phyloP scores from a whole-genome alignment of 148 eudicot genomes.

The Arctostaphylos glauca region DNA sequence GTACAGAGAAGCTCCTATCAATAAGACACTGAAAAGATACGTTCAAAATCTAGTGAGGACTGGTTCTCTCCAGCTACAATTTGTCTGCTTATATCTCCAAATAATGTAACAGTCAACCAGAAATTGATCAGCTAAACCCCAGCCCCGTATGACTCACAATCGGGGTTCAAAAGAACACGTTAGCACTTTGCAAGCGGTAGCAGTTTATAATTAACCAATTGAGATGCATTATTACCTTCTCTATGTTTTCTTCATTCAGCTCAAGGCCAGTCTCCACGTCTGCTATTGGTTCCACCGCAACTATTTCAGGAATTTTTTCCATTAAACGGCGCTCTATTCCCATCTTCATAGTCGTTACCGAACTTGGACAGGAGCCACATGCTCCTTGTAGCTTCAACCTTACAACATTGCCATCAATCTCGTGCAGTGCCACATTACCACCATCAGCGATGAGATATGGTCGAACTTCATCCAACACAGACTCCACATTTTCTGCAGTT shows the following conservation, averaged over 20 bases:
- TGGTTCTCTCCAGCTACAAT: neutral
- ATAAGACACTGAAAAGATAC: neutral
- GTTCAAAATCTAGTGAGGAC: neutral
- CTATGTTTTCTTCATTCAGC: slow-evolving; percentile 87
- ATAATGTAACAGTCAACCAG: neutral
- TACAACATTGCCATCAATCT: slow-evolving; percentile 85
- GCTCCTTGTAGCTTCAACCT: slow-evolving; percentile 85
- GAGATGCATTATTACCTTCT: slow-evolving; percentile 50
- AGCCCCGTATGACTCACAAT: neutral
- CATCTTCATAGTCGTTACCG: slow-evolving; percentile 81
- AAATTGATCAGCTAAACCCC: neutral
- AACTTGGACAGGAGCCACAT: slow-evolving; percentile 95
- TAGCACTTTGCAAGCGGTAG: neutral
- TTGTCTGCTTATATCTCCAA: neutral
- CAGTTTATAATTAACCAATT: neutral
- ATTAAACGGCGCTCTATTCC: slow-evolving; percentile 85
- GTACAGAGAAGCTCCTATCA: neutral
- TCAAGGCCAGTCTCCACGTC: slow-evolving; percentile 96
- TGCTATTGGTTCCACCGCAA: slow-evolving; percentile 80
- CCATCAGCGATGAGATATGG: slow-evolving; percentile 91
- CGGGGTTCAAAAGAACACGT: neutral
- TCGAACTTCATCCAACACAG: slow-evolving; percentile 78
- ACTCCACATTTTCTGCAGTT: slow-evolving; percentile 84
- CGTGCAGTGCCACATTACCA: slow-evolving; percentile 87
- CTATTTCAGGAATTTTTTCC: slow-evolving; percentile 89